phyloP scores from a whole-genome alignment of 768 basidiomycete genomes.

The Naganishia friedmannii region DNA sequence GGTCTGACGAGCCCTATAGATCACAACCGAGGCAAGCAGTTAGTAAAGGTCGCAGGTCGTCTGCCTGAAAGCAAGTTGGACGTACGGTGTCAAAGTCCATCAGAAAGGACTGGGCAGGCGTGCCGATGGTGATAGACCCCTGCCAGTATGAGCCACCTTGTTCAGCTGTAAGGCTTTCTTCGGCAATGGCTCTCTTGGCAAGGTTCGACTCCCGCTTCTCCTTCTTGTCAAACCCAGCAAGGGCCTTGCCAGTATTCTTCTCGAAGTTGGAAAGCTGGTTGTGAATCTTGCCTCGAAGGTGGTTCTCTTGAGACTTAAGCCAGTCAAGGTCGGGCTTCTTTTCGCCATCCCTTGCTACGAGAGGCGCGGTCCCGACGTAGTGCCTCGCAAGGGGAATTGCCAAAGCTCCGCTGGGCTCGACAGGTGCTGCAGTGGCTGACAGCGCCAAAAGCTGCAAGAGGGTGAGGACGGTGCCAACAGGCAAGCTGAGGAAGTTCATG shows the following conservation, averaged over 20 bases:
- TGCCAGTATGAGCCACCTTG: constrained; percentile 29
- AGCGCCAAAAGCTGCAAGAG: constrained; percentile 23
- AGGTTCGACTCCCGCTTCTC: constrained; percentile 12
- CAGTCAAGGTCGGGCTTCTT: constrained; percentile 21
- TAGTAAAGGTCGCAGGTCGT: too few relatives aligned
- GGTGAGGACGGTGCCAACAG: constrained; percentile 3
- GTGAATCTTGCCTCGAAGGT: constrained; percentile 19
- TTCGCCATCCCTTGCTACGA: constrained; percentile 11
- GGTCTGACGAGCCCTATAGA: constrained; percentile 26
- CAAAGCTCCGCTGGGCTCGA: not conserved
- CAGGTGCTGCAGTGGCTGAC: constrained; percentile 3
- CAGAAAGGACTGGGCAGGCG: constrained; percentile 58
- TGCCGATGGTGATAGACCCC: constrained; percentile 57
- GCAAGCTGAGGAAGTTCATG: constrained; percentile 22
- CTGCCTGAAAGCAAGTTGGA: not conserved
- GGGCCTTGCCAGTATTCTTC: constrained; percentile 17
- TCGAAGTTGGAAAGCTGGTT: constrained; percentile 17
- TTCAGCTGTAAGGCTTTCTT: constrained; percentile 20
- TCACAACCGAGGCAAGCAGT: not conserved
- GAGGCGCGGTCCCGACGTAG: constrained; percentile 4
- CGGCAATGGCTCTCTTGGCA: constrained; percentile 22
- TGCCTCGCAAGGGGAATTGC: constrained; percentile 24
- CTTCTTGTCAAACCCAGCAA: constrained; percentile 17
- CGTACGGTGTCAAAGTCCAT: constrained; percentile 64
- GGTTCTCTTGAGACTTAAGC: constrained; percentile 27